These are phyloP conservation scores for Talaromyces trachyspermus DNA, from an alignment of 495 filamentous ascomycete genomes.

Conservation along the genomic window DNA sequence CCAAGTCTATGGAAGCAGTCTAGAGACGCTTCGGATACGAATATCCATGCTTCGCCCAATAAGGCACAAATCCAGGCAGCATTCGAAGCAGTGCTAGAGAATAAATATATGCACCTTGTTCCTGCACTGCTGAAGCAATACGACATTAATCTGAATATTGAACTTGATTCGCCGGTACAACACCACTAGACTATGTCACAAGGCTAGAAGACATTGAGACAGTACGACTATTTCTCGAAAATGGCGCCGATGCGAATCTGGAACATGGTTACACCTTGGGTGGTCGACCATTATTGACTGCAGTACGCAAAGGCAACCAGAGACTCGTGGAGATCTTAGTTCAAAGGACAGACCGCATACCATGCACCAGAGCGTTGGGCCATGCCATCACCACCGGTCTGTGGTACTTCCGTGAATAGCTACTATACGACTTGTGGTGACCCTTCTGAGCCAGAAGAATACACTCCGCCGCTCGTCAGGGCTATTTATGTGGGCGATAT, in stretches of 20 bases:
- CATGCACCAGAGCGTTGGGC: slow-evolving; percentile 1
- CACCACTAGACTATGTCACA: slow-evolving; percentile 4
- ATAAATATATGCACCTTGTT: slow-evolving; percentile 2
- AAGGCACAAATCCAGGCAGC: background rate
- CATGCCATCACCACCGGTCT: background rate
- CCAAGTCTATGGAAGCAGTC: background rate
- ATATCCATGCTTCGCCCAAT: background rate
- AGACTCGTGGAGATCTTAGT: background rate
- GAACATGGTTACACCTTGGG: background rate
- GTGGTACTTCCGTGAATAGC: background rate
- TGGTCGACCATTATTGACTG: background rate
- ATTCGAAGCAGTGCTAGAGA: background rate
- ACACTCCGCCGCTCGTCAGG: slow-evolving; percentile 1
- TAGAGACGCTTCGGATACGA: background rate
- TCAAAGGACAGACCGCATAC: slow-evolving; percentile 2
- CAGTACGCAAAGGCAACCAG: background rate
- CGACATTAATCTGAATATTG: background rate
- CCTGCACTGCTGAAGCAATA: slow-evolving; percentile 2
- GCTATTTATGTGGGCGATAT: background rate
- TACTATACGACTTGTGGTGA: background rate
- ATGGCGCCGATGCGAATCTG: slow-evolving; percentile 2
- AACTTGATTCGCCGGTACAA: background rate
- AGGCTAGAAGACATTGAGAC: slow-evolving; percentile 2
- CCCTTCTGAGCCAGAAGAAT: background rate
- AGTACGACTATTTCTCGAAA: slow-evolving; percentile 3